These are phyloP conservation scores for Saccharomyces hybrid DNA, from an alignment of 1,139 yeast species.

Conservation along the genomic window DNA sequence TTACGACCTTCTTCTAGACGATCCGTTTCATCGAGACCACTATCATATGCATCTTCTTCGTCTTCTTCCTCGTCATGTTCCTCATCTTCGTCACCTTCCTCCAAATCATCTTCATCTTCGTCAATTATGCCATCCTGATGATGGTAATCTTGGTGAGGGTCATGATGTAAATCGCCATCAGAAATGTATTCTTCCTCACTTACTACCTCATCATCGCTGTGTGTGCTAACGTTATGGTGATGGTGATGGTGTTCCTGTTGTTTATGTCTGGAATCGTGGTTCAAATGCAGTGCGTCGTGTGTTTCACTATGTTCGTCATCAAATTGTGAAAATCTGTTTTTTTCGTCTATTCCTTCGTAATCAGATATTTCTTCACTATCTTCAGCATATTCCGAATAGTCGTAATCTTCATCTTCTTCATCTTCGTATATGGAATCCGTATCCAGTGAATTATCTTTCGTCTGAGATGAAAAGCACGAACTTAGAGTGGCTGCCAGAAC, in stretches of 20 bases:
- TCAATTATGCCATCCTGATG: not conserved
- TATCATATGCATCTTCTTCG: slow-evolving; percentile 34
- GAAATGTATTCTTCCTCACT: slow-evolving; percentile 1
- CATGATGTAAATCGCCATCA: not conserved
- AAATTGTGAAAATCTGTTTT: slow-evolving; percentile 5
- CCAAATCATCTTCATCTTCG: slow-evolving; percentile 14
- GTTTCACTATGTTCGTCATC: slow-evolving; percentile 25
- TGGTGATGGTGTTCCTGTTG: slow-evolving; percentile 6
- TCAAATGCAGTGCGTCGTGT: slow-evolving; percentile 10
- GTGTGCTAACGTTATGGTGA: not conserved
- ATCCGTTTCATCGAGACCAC: slow-evolving; percentile 45
- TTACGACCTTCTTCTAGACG: slow-evolving; percentile 71
- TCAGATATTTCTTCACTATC: slow-evolving; percentile 15
- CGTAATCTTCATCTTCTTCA: slow-evolving; percentile 19
- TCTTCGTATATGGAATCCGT: slow-evolving; percentile 13
- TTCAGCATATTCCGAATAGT: slow-evolving; percentile 17
- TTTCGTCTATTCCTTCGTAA: slow-evolving; percentile 18
- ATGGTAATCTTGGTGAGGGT: not conserved
- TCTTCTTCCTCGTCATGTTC: slow-evolving; percentile 16
- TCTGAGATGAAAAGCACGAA: slow-evolving; percentile 7
- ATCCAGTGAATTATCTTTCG: slow-evolving; percentile 8
- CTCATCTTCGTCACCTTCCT: slow-evolving; percentile 11
- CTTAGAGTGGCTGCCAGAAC: slow-evolving; percentile 19
- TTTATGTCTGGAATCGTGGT: slow-evolving; percentile 3
- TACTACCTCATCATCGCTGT: not conserved